These are phyloP conservation scores for Auriscalpium microsporum DNA, from an alignment of 768 basidiomycete species.

Conservation along the genomic window DNA sequence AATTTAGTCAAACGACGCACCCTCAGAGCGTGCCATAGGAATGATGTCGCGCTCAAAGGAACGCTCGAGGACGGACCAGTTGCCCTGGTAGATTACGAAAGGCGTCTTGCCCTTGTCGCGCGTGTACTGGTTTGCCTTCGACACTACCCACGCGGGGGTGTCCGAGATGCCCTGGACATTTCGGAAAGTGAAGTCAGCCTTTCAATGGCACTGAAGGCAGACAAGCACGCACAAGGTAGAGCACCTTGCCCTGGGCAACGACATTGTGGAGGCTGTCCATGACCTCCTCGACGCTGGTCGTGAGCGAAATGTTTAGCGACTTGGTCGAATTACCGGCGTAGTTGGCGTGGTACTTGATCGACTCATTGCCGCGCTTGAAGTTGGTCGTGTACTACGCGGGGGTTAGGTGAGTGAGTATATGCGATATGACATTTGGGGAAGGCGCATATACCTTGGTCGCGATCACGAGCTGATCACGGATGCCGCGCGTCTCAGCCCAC, in stretches of 20 bases:
- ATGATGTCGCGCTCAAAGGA: slow-evolving; percentile 38
- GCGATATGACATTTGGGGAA: neutral
- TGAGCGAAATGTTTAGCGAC: slow-evolving; percentile 26
- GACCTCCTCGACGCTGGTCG: slow-evolving; percentile 34
- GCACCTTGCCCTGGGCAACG: slow-evolving; percentile 32
- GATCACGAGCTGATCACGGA: slow-evolving; percentile 29
- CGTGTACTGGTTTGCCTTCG: slow-evolving; percentile 32
- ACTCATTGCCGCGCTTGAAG: slow-evolving; percentile 12
- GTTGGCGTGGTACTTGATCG: slow-evolving; percentile 12
- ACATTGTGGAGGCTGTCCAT: slow-evolving; percentile 34
- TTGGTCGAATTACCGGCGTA: slow-evolving; percentile 34
- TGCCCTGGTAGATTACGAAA: slow-evolving; percentile 37
- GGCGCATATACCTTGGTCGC: slow-evolving; percentile 10
- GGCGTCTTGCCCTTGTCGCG: slow-evolving; percentile 29
- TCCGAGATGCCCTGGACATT: slow-evolving; percentile 19
- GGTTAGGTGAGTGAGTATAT: slow-evolving; percentile 10
- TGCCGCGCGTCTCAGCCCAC: slow-evolving; percentile 27
- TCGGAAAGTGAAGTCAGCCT: neutral
- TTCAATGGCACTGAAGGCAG: too few species aligned
- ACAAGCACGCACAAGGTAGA: slow-evolving; percentile 22
- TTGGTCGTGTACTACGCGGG: slow-evolving; percentile 15
- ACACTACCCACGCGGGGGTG: slow-evolving; percentile 30
- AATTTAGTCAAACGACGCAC: neutral
- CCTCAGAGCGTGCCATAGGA: slow-evolving; percentile 19
- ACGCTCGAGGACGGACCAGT: slow-evolving; percentile 24